These are phyloP conservation scores for Paecilomyces dactylethromorphus DNA, from an alignment of 2,329 filamentous ascomycete species.

Conservation along the genomic window DNA sequence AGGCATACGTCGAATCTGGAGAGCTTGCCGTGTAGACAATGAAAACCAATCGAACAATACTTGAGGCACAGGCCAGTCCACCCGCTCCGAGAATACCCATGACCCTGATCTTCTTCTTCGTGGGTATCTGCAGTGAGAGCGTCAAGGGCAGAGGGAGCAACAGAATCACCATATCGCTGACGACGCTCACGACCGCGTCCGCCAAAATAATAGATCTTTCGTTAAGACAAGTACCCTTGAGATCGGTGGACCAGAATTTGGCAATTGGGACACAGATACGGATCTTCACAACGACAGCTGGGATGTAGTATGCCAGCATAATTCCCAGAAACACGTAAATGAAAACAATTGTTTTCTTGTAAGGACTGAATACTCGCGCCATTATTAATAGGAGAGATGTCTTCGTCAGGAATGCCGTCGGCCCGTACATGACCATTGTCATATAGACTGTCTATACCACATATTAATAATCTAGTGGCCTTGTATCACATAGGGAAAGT, in stretches of 20 bases:
- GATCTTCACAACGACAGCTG: conserved; percentile 37
- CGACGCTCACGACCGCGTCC: conserved; percentile 52
- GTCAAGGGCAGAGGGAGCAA: not conserved
- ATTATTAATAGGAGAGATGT: conserved; percentile 40
- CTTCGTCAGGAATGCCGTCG: conserved; percentile 40
- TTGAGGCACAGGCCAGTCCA: conserved; percentile 21
- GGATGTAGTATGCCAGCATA: conserved; percentile 36
- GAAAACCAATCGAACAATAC: conserved; percentile 19
- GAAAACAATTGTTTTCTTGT: conserved; percentile 32
- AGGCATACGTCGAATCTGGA: conserved; percentile 16
- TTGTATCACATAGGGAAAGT: not conserved
- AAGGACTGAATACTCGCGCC: conserved; percentile 36
- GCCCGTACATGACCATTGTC: conserved; percentile 41
- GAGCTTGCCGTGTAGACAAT: conserved; percentile 17
- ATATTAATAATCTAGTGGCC: not conserved
- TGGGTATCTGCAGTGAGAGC: not conserved
- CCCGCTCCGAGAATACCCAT: conserved; percentile 45
- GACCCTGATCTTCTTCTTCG: conserved; percentile 30
- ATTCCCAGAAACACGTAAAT: conserved; percentile 33
- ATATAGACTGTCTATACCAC: conserved; percentile 32
- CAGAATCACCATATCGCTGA: not conserved
- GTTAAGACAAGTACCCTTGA: conserved; percentile 17
- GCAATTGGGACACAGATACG: conserved; percentile 36
- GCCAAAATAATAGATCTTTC: conserved; percentile 40
- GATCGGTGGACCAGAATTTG: conserved; percentile 32